Conservation (phyloP, 2,329 filamentous ascomycete genomes). For the Phialophora expanda region DNA sequence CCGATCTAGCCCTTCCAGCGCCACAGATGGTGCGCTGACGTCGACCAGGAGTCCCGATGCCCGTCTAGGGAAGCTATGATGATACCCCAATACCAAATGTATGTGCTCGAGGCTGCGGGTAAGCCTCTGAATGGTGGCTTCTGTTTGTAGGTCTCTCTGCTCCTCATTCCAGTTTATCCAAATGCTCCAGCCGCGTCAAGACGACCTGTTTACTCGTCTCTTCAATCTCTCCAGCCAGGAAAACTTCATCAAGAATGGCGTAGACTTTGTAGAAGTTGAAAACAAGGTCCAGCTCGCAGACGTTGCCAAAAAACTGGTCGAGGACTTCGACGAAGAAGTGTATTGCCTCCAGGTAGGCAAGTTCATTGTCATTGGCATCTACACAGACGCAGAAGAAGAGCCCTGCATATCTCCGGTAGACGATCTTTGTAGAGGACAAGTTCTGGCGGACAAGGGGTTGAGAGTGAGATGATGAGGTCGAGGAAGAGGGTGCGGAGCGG, state of each 20-base stretch:
- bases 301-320: slow-evolving; percentile 98
- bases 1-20: neutral
- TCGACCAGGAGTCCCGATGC: neutral
- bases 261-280: slow-evolving; percentile 85
- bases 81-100: neutral
- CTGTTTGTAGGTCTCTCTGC: neutral
- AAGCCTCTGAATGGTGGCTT: neutral
- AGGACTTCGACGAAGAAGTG: slow-evolving; percentile 99
- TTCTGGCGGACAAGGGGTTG: slow-evolving; percentile 39
- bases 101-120: neutral
- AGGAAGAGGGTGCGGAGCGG: slow-evolving; percentile 44
- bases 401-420: slow-evolving; percentile 95
- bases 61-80: neutral
- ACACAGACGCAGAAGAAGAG: slow-evolving; percentile 99
- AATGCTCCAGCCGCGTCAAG: slow-evolving; percentile 86
- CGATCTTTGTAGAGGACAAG: slow-evolving; percentile 74
- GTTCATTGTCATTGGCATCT: slow-evolving; percentile 97
- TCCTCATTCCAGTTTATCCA: slow-evolving; percentile 88
- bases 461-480: slow-evolving; percentile 21
- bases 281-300: slow-evolving; percentile 92
- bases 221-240: slow-evolving; percentile 95
- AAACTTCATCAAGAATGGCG: slow-evolving; percentile 97
- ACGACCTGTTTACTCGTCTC: slow-evolving; percentile 99
- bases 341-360: slow-evolving; percentile 95
- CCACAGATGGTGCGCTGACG: neutral